Conservation (phyloP, 2,329 filamentous ascomycete species). For the Ophiostoma australiae region DNA sequence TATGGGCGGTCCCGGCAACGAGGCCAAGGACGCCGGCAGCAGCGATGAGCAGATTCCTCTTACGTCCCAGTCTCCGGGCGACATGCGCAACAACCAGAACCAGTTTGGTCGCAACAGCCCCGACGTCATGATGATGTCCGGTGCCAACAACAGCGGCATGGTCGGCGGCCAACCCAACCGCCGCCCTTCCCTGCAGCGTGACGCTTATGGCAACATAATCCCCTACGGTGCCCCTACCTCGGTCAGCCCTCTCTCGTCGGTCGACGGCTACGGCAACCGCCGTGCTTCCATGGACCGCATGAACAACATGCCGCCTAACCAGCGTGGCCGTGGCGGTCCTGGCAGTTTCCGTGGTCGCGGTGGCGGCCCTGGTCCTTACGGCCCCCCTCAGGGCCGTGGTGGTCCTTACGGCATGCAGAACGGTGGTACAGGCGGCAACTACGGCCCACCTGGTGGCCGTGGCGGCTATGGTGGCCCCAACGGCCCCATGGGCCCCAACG, state of each 20-base stretch:
- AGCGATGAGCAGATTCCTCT: conserved; percentile 69
- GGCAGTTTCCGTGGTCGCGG: conserved; percentile 45
- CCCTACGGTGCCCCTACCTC: conserved; percentile 36
- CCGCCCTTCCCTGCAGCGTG: conserved; percentile 40
- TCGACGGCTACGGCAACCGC: conserved; percentile 44
- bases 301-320: conserved; percentile 30
- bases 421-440: conserved; percentile 33
- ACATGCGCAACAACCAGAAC: conserved; percentile 45
- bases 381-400: conserved; percentile 37
- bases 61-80: conserved; percentile 56
- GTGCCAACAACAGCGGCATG: conserved; percentile 28
- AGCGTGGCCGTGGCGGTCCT: conserved; percentile 41
- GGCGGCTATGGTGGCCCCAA: conserved; percentile 32
- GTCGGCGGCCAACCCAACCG: conserved; percentile 29
- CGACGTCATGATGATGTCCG: conserved; percentile 32
- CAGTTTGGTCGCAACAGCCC: conserved; percentile 29
- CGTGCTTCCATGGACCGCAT: conserved; percentile 45
- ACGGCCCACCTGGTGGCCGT: conserved; percentile 32
- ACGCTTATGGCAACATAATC: conserved; percentile 62
- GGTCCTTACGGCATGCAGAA: conserved; percentile 31
- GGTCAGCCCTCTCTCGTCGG: conserved; percentile 47
- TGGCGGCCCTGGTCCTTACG: conserved; percentile 40
- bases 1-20: conserved; percentile 54
- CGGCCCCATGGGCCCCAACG: not conserved
- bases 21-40: conserved; percentile 56